A percentile compares a stretch with the other conserved stretches of the same genome.
Evolutionary conservation across 2,329 filamentous ascomycete species (phyloP).

Genomic region (Arthrobotrys megalospora): DNA sequence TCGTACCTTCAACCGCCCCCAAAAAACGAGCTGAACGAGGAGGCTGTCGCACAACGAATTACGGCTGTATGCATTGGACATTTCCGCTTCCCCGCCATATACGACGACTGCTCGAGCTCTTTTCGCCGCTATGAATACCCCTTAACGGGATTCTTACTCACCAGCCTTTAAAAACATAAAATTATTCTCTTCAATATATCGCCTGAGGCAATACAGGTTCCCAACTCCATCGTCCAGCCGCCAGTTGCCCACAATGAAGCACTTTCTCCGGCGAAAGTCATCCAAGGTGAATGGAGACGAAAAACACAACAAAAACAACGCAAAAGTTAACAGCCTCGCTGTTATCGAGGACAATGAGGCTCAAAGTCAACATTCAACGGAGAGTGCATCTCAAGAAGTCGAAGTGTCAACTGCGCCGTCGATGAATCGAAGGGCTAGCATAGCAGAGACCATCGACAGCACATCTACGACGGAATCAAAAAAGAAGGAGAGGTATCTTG

Average conservation of each 20-base stretch:
- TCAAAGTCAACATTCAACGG: background rate
- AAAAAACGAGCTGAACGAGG: conserved; percentile 26
- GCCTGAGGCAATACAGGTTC: background rate
- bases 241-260: conserved; percentile 27
- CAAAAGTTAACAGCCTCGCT: conserved; percentile 37
- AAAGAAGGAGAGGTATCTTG: conserved; percentile 38
- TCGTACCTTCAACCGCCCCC: conserved; percentile 16
- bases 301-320: conserved; percentile 59
- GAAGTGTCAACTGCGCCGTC: background rate
- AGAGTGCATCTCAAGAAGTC: background rate
- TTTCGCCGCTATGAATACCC: conserved; percentile 36
- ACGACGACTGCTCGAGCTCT: conserved; percentile 7
- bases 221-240: background rate
- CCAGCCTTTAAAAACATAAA: background rate
- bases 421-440: conserved; percentile 30
- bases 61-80: conserved; percentile 45
- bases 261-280: conserved; percentile 48
- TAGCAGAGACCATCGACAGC: conserved; percentile 48
- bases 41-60: conserved; percentile 54
- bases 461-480: conserved; percentile 43
- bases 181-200: background rate
- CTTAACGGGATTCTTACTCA: conserved; percentile 23
- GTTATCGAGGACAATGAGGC: conserved; percentile 47
- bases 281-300: conserved; percentile 40
- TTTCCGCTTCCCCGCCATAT: conserved; percentile 45